Conservation (phyloP, 768 basidiomycete genomes). For the Mycena latifolia region DNA sequence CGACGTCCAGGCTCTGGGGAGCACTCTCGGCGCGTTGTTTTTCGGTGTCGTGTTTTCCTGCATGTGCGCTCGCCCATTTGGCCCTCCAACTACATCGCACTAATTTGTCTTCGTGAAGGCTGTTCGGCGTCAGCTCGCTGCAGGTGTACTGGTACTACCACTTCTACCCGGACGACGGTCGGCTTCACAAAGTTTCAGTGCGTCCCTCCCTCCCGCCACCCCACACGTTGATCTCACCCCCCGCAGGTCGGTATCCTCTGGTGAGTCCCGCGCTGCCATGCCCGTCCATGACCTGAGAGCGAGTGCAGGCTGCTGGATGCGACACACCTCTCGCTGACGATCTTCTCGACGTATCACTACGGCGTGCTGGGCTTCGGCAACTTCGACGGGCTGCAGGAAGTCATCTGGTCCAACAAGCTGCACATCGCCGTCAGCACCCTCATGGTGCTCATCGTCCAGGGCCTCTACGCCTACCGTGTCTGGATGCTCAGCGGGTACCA, state of each 20-base stretch:
- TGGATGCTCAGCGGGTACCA: conserved; percentile 59
- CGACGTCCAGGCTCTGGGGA: conserved; percentile 27
- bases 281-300: no score
- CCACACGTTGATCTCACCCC: no score
- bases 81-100: no score
- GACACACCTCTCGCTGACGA: conserved; percentile 44
- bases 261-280: no score
- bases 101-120: background rate
- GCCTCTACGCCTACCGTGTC: conserved; percentile 59
- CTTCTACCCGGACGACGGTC: conserved; percentile 25
- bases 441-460: conserved; percentile 61
- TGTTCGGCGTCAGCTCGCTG: conserved; percentile 32
- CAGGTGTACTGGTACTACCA: conserved; percentile 35
- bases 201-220: background rate
- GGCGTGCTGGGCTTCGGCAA: conserved; percentile 52
- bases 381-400: conserved; percentile 36
- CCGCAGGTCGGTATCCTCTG: conserved; percentile 22
- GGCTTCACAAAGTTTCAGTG: conserved; percentile 27
- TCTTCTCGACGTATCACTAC: conserved; percentile 53
- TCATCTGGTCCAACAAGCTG: conserved; percentile 53
- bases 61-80: conserved; percentile 21
- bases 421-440: conserved; percentile 57
- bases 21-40: conserved; percentile 34
- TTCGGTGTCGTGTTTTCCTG: conserved; percentile 23
- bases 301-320: conserved; percentile 8